Evolutionary conservation across 441 rosid genomes (phyloP).

Genomic region (Erysimum pusillum): DNA sequence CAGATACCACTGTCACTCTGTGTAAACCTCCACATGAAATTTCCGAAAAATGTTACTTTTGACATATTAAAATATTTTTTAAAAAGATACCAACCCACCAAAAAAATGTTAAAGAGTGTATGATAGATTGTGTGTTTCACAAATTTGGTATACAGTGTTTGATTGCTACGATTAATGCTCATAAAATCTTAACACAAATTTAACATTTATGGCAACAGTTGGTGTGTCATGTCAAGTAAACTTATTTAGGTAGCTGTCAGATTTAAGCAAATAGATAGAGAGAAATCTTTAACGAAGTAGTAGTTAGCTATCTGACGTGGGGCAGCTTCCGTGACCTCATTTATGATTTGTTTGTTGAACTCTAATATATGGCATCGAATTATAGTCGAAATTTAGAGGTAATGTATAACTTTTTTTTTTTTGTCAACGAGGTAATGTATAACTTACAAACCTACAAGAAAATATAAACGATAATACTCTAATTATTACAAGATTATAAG

Average conservation of each 20-base stretch:
- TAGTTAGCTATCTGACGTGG: slow-evolving; percentile 30
- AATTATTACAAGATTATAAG: too few species aligned
- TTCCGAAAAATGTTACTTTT: not conserved
- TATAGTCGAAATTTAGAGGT: not conserved
- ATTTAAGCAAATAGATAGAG: slow-evolving; percentile 5
- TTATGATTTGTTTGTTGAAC: slow-evolving; percentile 22
- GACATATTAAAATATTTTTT: not conserved
- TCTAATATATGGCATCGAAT: not conserved
- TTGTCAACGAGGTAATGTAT: too few species aligned
- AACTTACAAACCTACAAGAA: too few species aligned
- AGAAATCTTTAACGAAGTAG: slow-evolving; percentile 7
- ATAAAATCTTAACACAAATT: slow-evolving; percentile 8
- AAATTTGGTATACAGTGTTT: not conserved
- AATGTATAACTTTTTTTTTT: too few species aligned
- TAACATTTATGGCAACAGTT: slow-evolving; percentile 19
- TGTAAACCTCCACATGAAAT: not conserved
- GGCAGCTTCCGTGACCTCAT: slow-evolving; percentile 33
- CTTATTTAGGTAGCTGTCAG: slow-evolving; percentile 24
- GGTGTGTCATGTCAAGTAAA: slow-evolving; percentile 24
- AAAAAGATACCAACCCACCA: not conserved
- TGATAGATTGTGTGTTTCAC: not conserved
- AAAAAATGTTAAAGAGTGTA: not conserved
- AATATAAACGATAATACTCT: too few species aligned
- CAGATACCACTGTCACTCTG: too few species aligned
- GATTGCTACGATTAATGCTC: not conserved